Evolutionary conservation across 2,329 filamentous ascomycete genomes (phyloP), one percentile per base, ranked within the genome.

Genomic region (Fusarium sp.): DNA sequence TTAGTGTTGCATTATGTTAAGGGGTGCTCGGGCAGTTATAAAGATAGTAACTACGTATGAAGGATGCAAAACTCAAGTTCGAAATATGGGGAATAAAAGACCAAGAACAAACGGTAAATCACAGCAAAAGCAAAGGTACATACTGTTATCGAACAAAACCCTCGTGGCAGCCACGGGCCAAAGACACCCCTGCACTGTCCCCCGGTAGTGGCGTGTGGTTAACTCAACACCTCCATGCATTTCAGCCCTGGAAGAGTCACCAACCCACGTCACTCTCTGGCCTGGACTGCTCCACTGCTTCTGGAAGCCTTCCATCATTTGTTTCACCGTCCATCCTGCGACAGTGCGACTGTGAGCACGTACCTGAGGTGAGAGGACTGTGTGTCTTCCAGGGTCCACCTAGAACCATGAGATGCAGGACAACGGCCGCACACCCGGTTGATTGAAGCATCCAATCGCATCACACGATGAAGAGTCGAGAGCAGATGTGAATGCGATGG

Each of bases 151-250:
- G 44, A 70, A 44, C 34, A 51, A 41, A 48, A n/a, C 48, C 64
- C 68, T 67, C 64, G 68, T 70, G 68, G 68, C 68, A 71, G 68
- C 66, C 64, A 65, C 58, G 43, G 68, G 68, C 54, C 66, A 64
- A 43, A 62, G 66, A 67, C 61, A 70, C 55, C 68, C 68, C 61
- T 70, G 68, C 46, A 61, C 29, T 51, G 52, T 50, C 39, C 52
- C 45, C 36, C 28, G 49, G 44, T 51, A n/a, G 26, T 57, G 55
- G 60, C 39, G 28, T 52, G 61, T 52, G 56, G 51, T 12, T 19
- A 44, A 40, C 47, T 39, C 57, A 29, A 60, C 35, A 32, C 54
- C 46, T 8, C 13, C 34, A 19, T 60, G 55, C 59, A 61, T 61
- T 55, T 63, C 62, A 68, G 66, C 66, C 64, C 67, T 68, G 64